phyloP scores from a whole-genome alignment of 2,329 filamentous ascomycete genomes.

The Phyllosticta paracitricarpa region DNA sequence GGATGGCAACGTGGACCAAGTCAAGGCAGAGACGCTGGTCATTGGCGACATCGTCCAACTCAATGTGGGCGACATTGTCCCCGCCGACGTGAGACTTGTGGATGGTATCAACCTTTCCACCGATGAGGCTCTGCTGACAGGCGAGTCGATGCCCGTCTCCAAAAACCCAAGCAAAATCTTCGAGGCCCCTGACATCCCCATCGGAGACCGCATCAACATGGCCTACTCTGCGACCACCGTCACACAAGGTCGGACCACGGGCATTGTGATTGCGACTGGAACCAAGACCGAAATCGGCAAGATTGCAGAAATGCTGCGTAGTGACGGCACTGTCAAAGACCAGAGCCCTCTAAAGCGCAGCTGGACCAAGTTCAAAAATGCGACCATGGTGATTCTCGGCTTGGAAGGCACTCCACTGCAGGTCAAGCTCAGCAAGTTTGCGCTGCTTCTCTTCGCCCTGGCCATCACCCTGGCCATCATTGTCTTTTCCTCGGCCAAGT shows the following conservation, averaged over 20 bases:
- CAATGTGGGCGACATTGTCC: conserved; percentile 50
- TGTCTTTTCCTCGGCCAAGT: conserved; percentile 53
- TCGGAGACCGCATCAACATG: conserved; percentile 60
- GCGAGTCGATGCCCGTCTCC: conserved; percentile 61
- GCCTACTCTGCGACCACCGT: conserved; percentile 64
- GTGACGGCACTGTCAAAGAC: conserved; percentile 1
- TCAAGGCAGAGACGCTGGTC: conserved; percentile 29
- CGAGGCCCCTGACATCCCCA: conserved; percentile 43
- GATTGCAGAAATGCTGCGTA: conserved; percentile 45
- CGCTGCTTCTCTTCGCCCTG: conserved; percentile 66
- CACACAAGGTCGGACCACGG: conserved; percentile 58
- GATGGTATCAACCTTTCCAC: conserved; percentile 64
- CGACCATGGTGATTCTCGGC: conserved; percentile 46
- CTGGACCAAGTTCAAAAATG: conserved; percentile 23
- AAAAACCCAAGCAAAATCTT: conserved; percentile 47
- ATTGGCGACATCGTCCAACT: conserved; percentile 31
- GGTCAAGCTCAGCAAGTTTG: conserved; percentile 75
- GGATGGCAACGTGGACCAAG: conserved; percentile 24
- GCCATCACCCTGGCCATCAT: conserved; percentile 62
- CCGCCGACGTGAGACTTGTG: conserved; percentile 53
- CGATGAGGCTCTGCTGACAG: conserved; percentile 65
- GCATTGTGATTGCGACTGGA: conserved; percentile 59
- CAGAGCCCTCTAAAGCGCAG: conserved; percentile 5
- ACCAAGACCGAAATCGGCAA: conserved; percentile 68
- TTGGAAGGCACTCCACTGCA: conserved; percentile 75